Evolutionary conservation across 345 rosid genomes (phyloP).

Genomic region (Arabis alpina): DNA sequence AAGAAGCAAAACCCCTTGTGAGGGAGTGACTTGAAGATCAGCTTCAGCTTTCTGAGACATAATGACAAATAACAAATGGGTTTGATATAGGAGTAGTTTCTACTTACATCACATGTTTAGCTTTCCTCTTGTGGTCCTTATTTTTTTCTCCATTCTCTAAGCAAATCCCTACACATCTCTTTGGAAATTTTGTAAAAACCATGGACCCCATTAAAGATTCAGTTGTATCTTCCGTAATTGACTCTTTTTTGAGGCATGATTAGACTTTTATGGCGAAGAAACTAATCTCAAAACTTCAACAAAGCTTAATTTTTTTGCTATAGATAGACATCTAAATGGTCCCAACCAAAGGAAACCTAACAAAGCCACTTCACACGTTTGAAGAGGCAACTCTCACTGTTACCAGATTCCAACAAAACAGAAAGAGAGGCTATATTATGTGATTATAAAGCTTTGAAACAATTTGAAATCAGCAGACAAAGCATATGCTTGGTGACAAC

Average conservation of each 20-base stretch:
- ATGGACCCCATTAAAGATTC: slow-evolving; percentile 49
- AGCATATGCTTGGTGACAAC: slow-evolving; percentile 45
- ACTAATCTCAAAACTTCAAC: slow-evolving; percentile 19
- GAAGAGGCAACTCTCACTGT: slow-evolving; percentile 46
- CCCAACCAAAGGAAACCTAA: slow-evolving; percentile 41
- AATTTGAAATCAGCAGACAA: slow-evolving; percentile 38
- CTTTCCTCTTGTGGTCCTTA: slow-evolving; percentile 42
- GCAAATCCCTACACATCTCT: slow-evolving; percentile 43
- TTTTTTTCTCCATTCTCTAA: slow-evolving; percentile 41
- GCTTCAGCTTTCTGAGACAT: slow-evolving; percentile 48
- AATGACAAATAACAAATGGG: slow-evolving; percentile 47
- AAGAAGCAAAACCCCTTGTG: slow-evolving; percentile 43
- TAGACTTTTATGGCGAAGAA: slow-evolving; percentile 40
- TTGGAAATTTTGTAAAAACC: slow-evolving; percentile 23
- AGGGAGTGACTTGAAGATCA: slow-evolving; percentile 45
- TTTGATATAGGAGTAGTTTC: slow-evolving; percentile 38
- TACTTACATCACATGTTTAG: slow-evolving; percentile 41
- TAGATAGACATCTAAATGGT: slow-evolving; percentile 37
- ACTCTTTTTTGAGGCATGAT: slow-evolving; percentile 37
- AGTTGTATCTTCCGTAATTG: slow-evolving; percentile 45
- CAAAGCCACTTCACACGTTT: slow-evolving; percentile 44
- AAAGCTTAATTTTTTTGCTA: slow-evolving; percentile 25
- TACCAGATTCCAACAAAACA: slow-evolving; percentile 40
- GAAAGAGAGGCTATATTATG: slow-evolving; percentile 12
- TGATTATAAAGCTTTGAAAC: slow-evolving; percentile 32